Evolutionary conservation across 257 asterid genomes (phyloP).

Genomic region (Scutellaria galericulata): DNA sequence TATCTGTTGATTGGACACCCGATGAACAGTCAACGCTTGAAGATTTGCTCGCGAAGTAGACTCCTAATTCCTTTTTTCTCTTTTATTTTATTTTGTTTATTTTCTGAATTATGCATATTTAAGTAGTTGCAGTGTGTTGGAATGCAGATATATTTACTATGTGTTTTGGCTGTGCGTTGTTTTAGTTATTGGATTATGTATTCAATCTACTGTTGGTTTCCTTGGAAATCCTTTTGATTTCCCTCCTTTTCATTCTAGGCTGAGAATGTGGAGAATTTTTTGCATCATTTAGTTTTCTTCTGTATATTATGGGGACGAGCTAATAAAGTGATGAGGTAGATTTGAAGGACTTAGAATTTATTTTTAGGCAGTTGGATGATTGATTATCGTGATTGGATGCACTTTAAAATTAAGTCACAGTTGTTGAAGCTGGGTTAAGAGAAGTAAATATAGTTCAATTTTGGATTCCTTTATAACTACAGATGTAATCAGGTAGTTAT

Average conservation of each 20-base stretch:
- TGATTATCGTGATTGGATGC: background rate
- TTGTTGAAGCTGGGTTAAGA: background rate
- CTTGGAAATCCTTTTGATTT: background rate
- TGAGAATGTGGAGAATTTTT: background rate
- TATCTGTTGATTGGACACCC: constrained; percentile 69
- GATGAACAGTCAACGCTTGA: constrained; percentile 85
- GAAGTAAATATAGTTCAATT: background rate
- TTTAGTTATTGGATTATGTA: background rate
- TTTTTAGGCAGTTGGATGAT: background rate
- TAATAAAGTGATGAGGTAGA: constrained; percentile 1
- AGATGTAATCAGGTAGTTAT: background rate
- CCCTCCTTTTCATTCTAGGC: background rate
- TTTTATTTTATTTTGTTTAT: background rate
- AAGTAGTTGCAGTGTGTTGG: background rate
- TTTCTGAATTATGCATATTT: constrained; percentile 10
- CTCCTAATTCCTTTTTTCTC: background rate
- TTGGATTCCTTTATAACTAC: background rate
- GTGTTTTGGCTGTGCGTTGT: background rate
- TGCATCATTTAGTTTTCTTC: background rate
- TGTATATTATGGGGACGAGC: background rate
- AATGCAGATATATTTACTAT: background rate
- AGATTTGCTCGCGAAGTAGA: constrained; percentile 73
- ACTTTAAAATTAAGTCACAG: background rate
- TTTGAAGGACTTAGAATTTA: background rate
- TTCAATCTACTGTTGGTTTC: no score